Percentiles rank a stretch among this genome's conserved stretches.
These are phyloP conservation scores for Lepiota venenata DNA, from an alignment of 768 basidiomycete genomes.

Conservation along the genomic window DNA sequence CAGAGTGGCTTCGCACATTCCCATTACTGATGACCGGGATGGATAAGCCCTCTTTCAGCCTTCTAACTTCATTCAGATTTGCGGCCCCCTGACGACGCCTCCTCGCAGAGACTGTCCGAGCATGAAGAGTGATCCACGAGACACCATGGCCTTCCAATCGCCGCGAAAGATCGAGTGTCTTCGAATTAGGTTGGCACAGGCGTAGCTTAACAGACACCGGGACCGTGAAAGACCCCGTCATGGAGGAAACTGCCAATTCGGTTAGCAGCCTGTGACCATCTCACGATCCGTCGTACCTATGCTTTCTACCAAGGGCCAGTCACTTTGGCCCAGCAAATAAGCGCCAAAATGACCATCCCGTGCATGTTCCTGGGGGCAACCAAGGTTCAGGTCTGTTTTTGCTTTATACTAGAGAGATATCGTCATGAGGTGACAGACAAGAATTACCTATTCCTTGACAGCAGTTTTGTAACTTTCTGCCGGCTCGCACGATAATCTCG, in stretches of 20 bases:
- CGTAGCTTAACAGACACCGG: slow-evolving; percentile 66
- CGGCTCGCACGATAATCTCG: slow-evolving; percentile 57
- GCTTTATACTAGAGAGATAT: slow-evolving; percentile 1
- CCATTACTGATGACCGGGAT: slow-evolving; percentile 77
- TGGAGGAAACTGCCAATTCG: slow-evolving; percentile 49
- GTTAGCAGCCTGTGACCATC: not conserved
- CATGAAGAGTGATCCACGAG: slow-evolving; percentile 72
- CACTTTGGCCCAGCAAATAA: slow-evolving; percentile 69
- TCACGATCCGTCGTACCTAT: slow-evolving; percentile 45
- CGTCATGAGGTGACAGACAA: not conserved
- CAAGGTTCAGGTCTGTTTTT: slow-evolving; percentile 69
- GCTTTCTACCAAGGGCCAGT: slow-evolving; percentile 64
- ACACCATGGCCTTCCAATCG: slow-evolving; percentile 63
- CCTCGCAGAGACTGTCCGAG: slow-evolving; percentile 66
- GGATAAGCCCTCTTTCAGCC: slow-evolving; percentile 45
- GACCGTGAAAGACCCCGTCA: slow-evolving; percentile 59
- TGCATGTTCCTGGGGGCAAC: slow-evolving; percentile 74
- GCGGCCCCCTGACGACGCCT: slow-evolving; percentile 72
- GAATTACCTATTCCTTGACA: slow-evolving; percentile 71
- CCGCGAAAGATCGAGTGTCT: slow-evolving; percentile 54
- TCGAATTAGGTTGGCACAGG: slow-evolving; percentile 48
- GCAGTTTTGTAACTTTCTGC: slow-evolving; percentile 49
- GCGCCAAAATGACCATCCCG: slow-evolving; percentile 67
- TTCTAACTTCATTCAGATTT: slow-evolving; percentile 57
- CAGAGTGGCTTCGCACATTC: slow-evolving; percentile 61